These are phyloP conservation scores for Ustilago vetiveriae DNA, from an alignment of 1,284 basidiomycete species.

Conservation along the genomic window DNA sequence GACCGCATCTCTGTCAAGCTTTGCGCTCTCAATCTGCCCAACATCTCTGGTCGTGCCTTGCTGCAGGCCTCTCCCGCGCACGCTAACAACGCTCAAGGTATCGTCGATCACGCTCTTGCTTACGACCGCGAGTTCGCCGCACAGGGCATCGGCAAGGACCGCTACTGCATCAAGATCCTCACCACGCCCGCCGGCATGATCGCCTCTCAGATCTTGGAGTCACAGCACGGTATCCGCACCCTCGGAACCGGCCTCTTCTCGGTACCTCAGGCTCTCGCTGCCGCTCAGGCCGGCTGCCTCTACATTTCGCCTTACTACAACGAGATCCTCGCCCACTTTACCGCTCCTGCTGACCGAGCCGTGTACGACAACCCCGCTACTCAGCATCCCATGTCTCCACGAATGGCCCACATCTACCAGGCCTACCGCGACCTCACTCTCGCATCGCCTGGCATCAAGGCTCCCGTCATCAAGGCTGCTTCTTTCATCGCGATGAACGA, in stretches of 20 bases:
- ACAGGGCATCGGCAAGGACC: slow-evolving; percentile 38
- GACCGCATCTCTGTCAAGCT: slow-evolving; percentile 28
- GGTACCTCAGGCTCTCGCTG: slow-evolving; percentile 65
- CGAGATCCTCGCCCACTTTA: slow-evolving; percentile 64
- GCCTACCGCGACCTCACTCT: slow-evolving; percentile 20
- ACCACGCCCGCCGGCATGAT: slow-evolving; percentile 64
- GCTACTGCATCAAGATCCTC: slow-evolving; percentile 67
- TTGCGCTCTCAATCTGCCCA: slow-evolving; percentile 26
- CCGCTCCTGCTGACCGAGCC: slow-evolving; percentile 6
- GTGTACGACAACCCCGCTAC: slow-evolving; percentile 20
- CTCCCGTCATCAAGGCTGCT: slow-evolving; percentile 34
- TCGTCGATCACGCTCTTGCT: slow-evolving; percentile 26
- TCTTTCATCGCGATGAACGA: slow-evolving; percentile 36
- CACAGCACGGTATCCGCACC: slow-evolving; percentile 62
- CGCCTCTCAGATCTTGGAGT: slow-evolving; percentile 50
- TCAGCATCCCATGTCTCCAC: slow-evolving; percentile 36
- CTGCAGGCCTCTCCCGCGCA: slow-evolving; percentile 27
- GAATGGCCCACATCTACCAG: slow-evolving; percentile 42
- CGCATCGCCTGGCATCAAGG: not conserved
- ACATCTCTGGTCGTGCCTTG: slow-evolving; percentile 27
- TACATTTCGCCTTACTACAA: slow-evolving; percentile 67
- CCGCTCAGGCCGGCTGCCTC: slow-evolving; percentile 63
- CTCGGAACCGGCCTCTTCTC: slow-evolving; percentile 66
- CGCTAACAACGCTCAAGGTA: slow-evolving; percentile 24
- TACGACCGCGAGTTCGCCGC: slow-evolving; percentile 28